Conservation (phyloP, 2,329 filamentous ascomycete genomes). For the Paecilomyces variotii region DNA sequence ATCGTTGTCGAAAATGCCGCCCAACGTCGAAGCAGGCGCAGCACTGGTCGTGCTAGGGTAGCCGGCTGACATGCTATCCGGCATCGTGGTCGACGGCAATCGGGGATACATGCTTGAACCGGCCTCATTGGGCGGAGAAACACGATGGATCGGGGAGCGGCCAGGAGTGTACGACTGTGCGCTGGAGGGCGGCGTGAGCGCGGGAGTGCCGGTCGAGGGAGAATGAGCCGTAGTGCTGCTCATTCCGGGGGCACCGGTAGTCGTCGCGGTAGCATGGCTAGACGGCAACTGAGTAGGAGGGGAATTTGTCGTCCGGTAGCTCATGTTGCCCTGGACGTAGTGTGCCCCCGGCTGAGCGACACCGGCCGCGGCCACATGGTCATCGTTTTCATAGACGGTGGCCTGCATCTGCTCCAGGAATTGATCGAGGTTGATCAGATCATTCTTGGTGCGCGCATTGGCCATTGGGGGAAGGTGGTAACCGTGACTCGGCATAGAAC, state of each 20-base stretch:
- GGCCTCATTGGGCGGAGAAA: slow-evolving; percentile 42
- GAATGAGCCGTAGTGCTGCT: slow-evolving; percentile 34
- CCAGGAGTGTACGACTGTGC: slow-evolving; percentile 56
- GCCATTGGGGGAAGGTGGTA: slow-evolving; percentile 84
- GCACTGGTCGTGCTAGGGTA: slow-evolving; percentile 46
- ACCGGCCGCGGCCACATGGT: slow-evolving; percentile 68
- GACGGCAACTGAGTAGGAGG: slow-evolving; percentile 40
- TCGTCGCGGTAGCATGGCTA: slow-evolving; percentile 31
- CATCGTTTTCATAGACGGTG: slow-evolving; percentile 89
- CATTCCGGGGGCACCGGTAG: slow-evolving; percentile 32
- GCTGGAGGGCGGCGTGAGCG: slow-evolving; percentile 55
- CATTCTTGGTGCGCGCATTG: slow-evolving; percentile 85
- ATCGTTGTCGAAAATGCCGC: slow-evolving; percentile 52
- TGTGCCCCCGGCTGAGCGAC: slow-evolving; percentile 67
- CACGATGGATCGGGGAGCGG: slow-evolving; percentile 50
- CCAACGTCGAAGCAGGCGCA: slow-evolving; percentile 54
- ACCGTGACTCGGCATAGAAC: slow-evolving; percentile 61
- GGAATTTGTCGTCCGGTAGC: slow-evolving; percentile 51
- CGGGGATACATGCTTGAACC: slow-evolving; percentile 55
- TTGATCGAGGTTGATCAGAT: slow-evolving; percentile 87
- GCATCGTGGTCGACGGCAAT: slow-evolving; percentile 51
- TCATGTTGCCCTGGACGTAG: slow-evolving; percentile 47
- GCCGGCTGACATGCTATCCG: slow-evolving; percentile 46
- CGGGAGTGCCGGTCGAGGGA: slow-evolving; percentile 48
- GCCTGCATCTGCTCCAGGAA: slow-evolving; percentile 94